Base-by-base conservation (phyloP, 768 basidiomycete species). In the Boletus pseudo-olivaceus region DNA sequence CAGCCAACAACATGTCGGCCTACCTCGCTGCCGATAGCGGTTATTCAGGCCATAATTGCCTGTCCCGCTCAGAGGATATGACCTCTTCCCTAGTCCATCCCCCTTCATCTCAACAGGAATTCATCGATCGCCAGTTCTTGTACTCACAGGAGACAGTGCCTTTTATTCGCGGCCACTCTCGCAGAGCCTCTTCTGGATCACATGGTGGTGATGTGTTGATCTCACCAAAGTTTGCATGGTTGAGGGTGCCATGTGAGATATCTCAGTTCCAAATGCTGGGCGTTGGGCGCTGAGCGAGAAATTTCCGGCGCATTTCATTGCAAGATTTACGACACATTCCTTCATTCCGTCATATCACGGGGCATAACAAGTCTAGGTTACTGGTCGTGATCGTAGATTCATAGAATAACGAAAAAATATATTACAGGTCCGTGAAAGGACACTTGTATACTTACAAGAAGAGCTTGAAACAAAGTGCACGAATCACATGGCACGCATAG, bases 31-130 rank as follows among this genome's bases (percentile, higher is more conserved):
- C 73, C 38, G 81, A 83, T 51, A 47, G 59, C 2, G 70, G 70
- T 52, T 71, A 74, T 20, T 70, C 73, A n/a, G 67, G 68, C 8
- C 79, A 80, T 48, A 73, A 76, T 60, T 75, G 86, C 15, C 75
- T 76, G 19, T 79, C 78, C 32, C 82, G 84, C 57, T 83, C 82
- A 38, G 87, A 89, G 67, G 88, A 88, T 62, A 73, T 85, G 38
- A 68, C 70, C 10, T 61, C 68, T 14, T 69, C 64, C 7, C 3
- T 64, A 0, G 0, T 69, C 32, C 71, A 62, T 32, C 72, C 72
- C 23, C 69, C 75, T 14, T 69, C 67, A 11, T 67, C 74, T 46
- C 75, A 78, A 37, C 72, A 72, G 49, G 76, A 77, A 11, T 76
- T 76, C 66, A 71, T 78, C 54, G 65, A 66, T 47, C 69, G 67